These are phyloP conservation scores for Apophysomyces trapeziformis DNA, from an alignment of 371 early-diverging fungal genomes.

Conservation along the genomic window DNA sequence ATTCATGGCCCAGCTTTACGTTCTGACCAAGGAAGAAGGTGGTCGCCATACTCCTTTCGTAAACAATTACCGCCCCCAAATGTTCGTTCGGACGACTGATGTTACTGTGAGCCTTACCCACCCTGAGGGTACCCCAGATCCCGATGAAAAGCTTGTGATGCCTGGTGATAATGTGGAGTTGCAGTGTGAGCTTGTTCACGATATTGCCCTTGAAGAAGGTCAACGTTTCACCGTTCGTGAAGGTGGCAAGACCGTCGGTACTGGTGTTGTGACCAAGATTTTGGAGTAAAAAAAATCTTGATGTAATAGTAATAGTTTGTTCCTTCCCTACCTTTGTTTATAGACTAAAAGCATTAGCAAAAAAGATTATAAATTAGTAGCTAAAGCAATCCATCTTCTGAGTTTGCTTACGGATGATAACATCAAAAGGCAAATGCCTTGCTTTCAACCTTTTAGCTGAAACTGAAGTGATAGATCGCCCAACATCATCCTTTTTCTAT, in stretches of 20 bases:
- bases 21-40: constrained; percentile 97
- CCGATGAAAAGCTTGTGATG: constrained; percentile 94
- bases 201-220: constrained; percentile 92
- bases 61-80: constrained; percentile 96
- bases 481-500: too few species aligned
- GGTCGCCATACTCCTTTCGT: constrained; percentile 98
- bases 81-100: constrained; percentile 95
- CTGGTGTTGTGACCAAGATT: constrained; percentile 70
- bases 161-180: constrained; percentile 97
- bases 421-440: too few species aligned
- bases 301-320: neutral
- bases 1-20: constrained; percentile 91
- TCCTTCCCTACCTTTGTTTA: neutral
- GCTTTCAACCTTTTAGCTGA: too few species aligned
- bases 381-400: too few species aligned
- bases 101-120: constrained; percentile 90
- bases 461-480: too few species aligned
- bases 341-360: neutral
- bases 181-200: constrained; percentile 78
- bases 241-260: constrained; percentile 97
- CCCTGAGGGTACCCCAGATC: constrained; percentile 80
- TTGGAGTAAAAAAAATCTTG: constrained; percentile 32
- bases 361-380: too few species aligned
- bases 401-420: too few species aligned
- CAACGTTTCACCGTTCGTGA: constrained; percentile 97